phyloP scores from a whole-genome alignment of 495 filamentous ascomycete genomes.

The Aspergillus ostianus region DNA sequence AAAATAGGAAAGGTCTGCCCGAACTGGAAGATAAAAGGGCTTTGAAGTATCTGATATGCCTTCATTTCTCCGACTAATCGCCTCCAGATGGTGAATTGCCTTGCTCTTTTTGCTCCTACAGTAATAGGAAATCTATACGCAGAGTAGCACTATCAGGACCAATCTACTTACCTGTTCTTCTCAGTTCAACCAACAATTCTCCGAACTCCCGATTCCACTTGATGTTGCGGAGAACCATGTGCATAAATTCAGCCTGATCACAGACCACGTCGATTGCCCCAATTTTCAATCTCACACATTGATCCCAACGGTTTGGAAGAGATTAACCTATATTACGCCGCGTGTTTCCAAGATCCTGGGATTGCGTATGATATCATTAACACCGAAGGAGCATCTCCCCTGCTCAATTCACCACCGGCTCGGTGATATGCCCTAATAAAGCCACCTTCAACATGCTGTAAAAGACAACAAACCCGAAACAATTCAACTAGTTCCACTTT shows the following conservation, averaged over 20 bases:
- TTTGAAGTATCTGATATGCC: not conserved
- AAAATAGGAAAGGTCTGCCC: not conserved
- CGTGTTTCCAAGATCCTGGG: not conserved
- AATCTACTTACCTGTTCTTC: not conserved
- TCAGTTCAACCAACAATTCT: not conserved
- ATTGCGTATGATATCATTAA: not conserved
- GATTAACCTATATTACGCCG: not conserved
- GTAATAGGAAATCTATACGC: not conserved
- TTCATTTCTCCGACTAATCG: not conserved
- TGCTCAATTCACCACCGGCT: not conserved
- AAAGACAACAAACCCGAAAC: not conserved
- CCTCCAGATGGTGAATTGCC: not conserved
- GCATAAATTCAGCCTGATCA: not conserved
- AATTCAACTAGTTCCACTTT: not conserved
- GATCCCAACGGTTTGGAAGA: not conserved
- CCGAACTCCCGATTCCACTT: not conserved
- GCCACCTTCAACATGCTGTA: not conserved
- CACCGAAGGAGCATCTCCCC: too few relatives aligned
- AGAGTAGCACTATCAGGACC: not conserved
- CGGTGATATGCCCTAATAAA: not conserved
- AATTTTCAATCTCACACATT: not conserved
- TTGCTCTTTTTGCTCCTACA: not conserved
- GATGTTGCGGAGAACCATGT: not conserved
- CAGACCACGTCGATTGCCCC: not conserved
- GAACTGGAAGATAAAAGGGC: not conserved